A percentile compares a stretch with the other conserved stretches of the same genome.
Evolutionary conservation across 2,329 filamentous ascomycete genomes (phyloP).

Genomic region (Herpotrichia juniperi): DNA sequence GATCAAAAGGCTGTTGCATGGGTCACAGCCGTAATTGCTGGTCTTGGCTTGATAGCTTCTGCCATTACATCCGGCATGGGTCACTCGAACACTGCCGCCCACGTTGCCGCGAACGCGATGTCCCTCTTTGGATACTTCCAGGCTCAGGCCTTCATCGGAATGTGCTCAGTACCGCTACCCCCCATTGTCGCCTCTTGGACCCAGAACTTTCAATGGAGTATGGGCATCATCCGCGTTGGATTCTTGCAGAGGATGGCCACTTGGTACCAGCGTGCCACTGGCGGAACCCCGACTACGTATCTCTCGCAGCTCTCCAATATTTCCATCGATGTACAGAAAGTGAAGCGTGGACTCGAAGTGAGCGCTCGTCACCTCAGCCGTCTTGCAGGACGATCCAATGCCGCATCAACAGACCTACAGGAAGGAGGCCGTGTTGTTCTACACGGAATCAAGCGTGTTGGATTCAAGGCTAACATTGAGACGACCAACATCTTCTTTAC

Average conservation of each 20-base stretch:
- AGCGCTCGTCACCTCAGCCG: slow-evolving; percentile 32
- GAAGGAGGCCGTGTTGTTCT: slow-evolving; percentile 58
- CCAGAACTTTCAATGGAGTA: slow-evolving; percentile 97
- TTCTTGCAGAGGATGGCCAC: slow-evolving; percentile 90
- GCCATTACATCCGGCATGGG: slow-evolving; percentile 89
- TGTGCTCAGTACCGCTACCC: slow-evolving; percentile 80
- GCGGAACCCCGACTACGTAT: slow-evolving; percentile 80
- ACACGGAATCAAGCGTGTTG: slow-evolving; percentile 85
- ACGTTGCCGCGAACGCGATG: slow-evolving; percentile 90
- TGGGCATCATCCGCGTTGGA: slow-evolving; percentile 88
- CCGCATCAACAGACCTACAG: slow-evolving; percentile 46
- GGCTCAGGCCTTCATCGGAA: slow-evolving; percentile 87
- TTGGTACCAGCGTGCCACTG: slow-evolving; percentile 95
- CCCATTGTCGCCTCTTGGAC: slow-evolving; percentile 93
- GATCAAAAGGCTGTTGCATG: slow-evolving; percentile 88
- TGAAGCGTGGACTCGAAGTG: slow-evolving; percentile 53
- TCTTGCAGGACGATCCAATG: slow-evolving; percentile 53
- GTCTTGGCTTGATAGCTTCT: slow-evolving; percentile 80
- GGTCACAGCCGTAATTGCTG: slow-evolving; percentile 86
- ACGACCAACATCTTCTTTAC: slow-evolving; percentile 93
- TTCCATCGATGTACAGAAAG: slow-evolving; percentile 83
- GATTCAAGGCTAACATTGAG: slow-evolving; percentile 84
- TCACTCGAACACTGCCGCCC: slow-evolving; percentile 91
- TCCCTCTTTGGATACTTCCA: slow-evolving; percentile 97
- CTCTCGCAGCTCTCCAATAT: slow-evolving; percentile 75